Conservation (phyloP, 1,139 yeast species). For the Kodamaea suecica region DNA sequence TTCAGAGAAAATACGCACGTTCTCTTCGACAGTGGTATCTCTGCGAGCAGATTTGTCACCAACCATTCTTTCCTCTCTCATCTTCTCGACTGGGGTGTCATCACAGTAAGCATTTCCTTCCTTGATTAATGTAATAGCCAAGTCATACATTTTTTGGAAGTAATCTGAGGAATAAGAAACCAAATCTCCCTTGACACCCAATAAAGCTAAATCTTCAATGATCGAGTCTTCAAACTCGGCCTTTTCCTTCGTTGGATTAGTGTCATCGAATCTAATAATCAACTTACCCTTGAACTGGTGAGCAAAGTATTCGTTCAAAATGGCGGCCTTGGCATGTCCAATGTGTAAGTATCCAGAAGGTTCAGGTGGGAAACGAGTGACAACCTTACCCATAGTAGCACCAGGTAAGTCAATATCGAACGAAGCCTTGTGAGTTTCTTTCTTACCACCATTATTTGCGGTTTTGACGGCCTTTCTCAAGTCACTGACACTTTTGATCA, state of each 20-base stretch:
- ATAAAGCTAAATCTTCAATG: slow-evolving; percentile 78
- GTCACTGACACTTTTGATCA: slow-evolving; percentile 68
- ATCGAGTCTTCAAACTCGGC: slow-evolving; percentile 89
- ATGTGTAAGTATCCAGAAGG: slow-evolving; percentile 88
- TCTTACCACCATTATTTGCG: slow-evolving; percentile 58
- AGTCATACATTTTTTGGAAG: slow-evolving; percentile 84
- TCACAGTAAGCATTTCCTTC: slow-evolving; percentile 97
- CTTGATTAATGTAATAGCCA: slow-evolving; percentile 79
- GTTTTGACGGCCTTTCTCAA: slow-evolving; percentile 66
- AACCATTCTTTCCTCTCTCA: slow-evolving; percentile 98
- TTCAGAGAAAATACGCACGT: slow-evolving; percentile 73
- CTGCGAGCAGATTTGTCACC: slow-evolving; percentile 90
- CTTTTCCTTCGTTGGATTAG: slow-evolving; percentile 95
- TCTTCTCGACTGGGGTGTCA: slow-evolving; percentile 86
- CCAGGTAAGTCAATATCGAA: slow-evolving; percentile 89
- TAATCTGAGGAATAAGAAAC: slow-evolving; percentile 90
- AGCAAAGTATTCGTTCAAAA: slow-evolving; percentile 93
- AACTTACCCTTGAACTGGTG: slow-evolving; percentile 90
- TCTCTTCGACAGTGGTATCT: slow-evolving; percentile 88
- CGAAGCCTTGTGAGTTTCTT: slow-evolving; percentile 82
- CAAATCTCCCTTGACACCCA: slow-evolving; percentile 88
- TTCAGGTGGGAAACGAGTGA: slow-evolving; percentile 94
- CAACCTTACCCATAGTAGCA: slow-evolving; percentile 90
- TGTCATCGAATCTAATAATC: slow-evolving; percentile 93
- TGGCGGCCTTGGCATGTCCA: slow-evolving; percentile 98